phyloP scores from a whole-genome alignment of 1,284 basidiomycete species.

The Cystobasidiaceae sp. region DNA sequence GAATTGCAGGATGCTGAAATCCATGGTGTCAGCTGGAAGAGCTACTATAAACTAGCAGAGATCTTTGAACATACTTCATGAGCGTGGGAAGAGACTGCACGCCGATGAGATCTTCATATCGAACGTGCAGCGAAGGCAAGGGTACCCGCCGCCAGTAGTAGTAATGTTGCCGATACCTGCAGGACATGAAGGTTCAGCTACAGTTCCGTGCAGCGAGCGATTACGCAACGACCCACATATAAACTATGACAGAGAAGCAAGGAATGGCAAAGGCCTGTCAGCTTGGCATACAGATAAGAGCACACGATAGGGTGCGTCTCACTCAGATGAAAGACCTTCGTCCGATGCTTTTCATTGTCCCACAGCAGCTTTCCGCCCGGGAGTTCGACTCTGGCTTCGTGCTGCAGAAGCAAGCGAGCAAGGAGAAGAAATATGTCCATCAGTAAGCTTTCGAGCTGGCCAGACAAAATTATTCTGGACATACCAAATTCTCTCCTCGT shows the following conservation, averaged over 20 bases:
- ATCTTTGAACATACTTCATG: background rate
- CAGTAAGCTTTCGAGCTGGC: background rate
- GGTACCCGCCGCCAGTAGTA: slow-evolving; percentile 3
- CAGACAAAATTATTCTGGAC: background rate
- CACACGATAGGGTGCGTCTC: background rate
- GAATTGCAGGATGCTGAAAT: background rate
- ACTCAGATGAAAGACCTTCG: slow-evolving; percentile 17
- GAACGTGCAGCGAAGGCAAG: background rate
- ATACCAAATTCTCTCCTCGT: slow-evolving; percentile 11
- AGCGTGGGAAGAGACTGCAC: background rate
- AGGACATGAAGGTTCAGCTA: background rate
- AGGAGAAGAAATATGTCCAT: background rate
- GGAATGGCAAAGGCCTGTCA: background rate
- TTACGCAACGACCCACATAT: background rate
- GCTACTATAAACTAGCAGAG: no score
- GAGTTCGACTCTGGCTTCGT: slow-evolving; percentile 1
- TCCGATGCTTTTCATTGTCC: slow-evolving; percentile 11
- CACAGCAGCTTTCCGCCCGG: slow-evolving; percentile 9
- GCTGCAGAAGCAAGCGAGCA: background rate
- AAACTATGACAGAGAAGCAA: background rate
- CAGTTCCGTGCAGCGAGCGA: background rate
- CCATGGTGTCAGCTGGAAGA: no score
- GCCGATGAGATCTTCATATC: slow-evolving; percentile 3
- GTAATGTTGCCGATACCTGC: slow-evolving; percentile 17
- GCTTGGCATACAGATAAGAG: background rate